Conservation (phyloP, 2,329 filamentous ascomycete genomes). For the Ramularia endophylla region DNA sequence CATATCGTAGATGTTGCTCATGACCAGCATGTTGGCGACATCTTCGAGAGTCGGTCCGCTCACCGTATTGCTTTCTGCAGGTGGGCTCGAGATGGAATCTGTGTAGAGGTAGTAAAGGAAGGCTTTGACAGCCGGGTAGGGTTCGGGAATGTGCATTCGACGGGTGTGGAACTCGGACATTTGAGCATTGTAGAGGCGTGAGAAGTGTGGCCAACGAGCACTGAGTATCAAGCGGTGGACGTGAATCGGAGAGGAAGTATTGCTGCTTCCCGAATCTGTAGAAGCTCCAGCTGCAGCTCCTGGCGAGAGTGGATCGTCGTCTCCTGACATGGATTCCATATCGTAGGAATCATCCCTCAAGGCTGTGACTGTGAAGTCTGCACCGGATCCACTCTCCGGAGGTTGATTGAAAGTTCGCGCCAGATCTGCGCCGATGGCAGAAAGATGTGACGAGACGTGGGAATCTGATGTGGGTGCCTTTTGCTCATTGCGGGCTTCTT, state of each 20-base stretch:
- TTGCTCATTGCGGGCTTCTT: constrained; percentile 32
- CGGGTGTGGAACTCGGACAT: constrained; percentile 98
- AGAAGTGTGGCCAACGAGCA: constrained; percentile 95
- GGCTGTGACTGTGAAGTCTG: constrained; percentile 88
- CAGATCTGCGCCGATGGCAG: constrained; percentile 75
- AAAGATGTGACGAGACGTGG: constrained; percentile 46
- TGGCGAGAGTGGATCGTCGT: constrained; percentile 31
- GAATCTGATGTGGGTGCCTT: constrained; percentile 49
- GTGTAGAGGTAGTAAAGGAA: constrained; percentile 98
- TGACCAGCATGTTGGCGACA: constrained; percentile 88
- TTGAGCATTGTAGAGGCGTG: constrained; percentile 81
- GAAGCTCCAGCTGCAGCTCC: constrained; percentile 9
- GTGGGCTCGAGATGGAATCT: constrained; percentile 63
- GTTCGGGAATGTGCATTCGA: constrained; percentile 96
- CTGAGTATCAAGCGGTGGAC: constrained; percentile 93
- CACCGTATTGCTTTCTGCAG: constrained; percentile 19
- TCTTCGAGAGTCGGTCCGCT: constrained; percentile 61
- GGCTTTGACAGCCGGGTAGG: constrained; percentile 86
- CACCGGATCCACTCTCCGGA: constrained; percentile 76
- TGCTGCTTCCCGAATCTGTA: constrained; percentile 17
- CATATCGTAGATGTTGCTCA: constrained; percentile 98
- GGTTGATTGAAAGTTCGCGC: constrained; percentile 80
- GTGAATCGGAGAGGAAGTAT: constrained; percentile 76
- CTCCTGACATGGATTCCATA: constrained; percentile 59
- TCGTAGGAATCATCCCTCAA: constrained; percentile 59